Evolutionary conservation across 1,284 basidiomycete species (phyloP), one percentile per base, ranked within the genome.

Genomic region (Lignosus rhinocerotis): DNA sequence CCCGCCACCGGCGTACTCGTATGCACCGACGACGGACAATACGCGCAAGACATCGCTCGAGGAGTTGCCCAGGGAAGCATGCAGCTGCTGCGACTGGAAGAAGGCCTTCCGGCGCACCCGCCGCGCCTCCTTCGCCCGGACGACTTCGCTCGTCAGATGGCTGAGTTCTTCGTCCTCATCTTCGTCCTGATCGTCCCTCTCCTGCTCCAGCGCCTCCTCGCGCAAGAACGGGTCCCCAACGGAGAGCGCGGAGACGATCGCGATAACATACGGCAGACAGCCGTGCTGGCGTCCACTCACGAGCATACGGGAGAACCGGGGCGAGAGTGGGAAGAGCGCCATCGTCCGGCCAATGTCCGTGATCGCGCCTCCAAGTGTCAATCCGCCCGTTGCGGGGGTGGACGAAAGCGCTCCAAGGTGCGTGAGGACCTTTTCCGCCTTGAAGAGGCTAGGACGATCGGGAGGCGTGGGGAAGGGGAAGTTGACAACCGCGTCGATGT

Each of bases 401-500:
- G 79, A 70, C 9, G 77, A 79, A 46, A 98, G 77, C 0, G 97
- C 97, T 12, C 95, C 96, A 3, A 99, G 84, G 67, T 93, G 83
- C 14, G 80, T 83, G 36, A 99, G 80, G 2, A 90, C 79, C 43
- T 82, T 85, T 73, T 99, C 96, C 1, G 97, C 95, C 68, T 90
- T 89, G 55, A 79, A 82, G 31, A 99, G 78, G 10, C 87, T 83
- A 4, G 74, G 68, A n/a, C 90, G 84, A 71, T 98, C 93, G 0
- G 97, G 97, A 9, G 96, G 90, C 0, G 97, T 98, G 0, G 97
- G 97, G 77, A 99, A 99, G 10, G 97, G 97, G 73, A 99, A 99
- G 75, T 98, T 98, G 67, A 93, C 82, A 21, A 99, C 94, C 0
- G 93, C 84, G 69, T 98, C 96, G 60, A 99, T 96, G 70, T 98